Conservation (phyloP, 768 basidiomycete genomes). For the Trametes cubensis region DNA sequence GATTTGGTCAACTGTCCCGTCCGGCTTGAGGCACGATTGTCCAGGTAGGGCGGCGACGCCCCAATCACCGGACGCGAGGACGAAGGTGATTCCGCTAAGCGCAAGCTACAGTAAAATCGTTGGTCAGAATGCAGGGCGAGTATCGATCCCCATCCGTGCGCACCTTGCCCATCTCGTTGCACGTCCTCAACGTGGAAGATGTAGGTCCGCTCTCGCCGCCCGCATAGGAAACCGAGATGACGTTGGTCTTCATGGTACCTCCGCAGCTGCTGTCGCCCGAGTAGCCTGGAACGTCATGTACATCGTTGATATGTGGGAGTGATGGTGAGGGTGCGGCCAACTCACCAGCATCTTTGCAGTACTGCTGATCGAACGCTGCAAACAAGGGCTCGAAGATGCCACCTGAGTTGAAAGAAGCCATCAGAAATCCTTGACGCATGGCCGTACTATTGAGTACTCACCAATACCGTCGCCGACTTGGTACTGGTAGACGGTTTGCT, state of each 20-base stretch:
- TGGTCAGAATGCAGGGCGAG: too few relatives aligned
- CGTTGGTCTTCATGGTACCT: conserved; percentile 27
- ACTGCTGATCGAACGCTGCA: conserved; percentile 45
- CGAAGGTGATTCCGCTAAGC: conserved; percentile 37
- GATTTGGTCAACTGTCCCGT: too few relatives aligned
- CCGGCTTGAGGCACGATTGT: too few relatives aligned
- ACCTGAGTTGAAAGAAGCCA: conserved; percentile 28
- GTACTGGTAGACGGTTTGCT: conserved; percentile 16
- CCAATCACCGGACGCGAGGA: conserved; percentile 48
- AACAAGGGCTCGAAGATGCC: conserved; percentile 47
- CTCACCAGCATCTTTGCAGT: conserved; percentile 37
- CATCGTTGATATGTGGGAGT: too few relatives aligned
- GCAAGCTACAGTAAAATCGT: conserved; percentile 26
- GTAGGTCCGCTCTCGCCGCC: conserved; percentile 38
- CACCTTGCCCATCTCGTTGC: conserved; percentile 46
- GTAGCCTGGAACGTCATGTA: too few relatives aligned
- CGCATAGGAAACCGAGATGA: conserved; percentile 45
- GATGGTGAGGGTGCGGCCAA: too few relatives aligned
- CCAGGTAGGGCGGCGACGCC: conserved; percentile 40
- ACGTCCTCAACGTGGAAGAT: conserved; percentile 41
- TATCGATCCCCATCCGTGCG: background rate
- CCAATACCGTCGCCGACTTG: conserved; percentile 20
- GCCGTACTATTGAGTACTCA: background rate
- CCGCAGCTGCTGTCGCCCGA: too few relatives aligned
- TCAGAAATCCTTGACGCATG: too few relatives aligned